These are phyloP conservation scores for Amylocystis lapponica DNA, from an alignment of 768 basidiomycete species.

Conservation along the genomic window DNA sequence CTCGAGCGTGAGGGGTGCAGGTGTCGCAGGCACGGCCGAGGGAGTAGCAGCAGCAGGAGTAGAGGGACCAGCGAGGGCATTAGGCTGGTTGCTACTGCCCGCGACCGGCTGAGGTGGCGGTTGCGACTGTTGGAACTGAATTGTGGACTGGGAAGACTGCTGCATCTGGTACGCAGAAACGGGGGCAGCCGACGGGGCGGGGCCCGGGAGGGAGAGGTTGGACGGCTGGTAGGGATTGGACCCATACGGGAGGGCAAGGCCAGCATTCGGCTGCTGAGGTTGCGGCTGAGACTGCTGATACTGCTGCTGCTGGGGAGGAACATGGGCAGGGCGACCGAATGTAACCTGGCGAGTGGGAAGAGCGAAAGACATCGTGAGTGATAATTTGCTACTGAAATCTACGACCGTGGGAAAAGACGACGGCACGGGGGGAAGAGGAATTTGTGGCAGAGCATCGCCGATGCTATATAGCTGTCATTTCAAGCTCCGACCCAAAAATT, in stretches of 20 bases:
- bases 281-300: constrained; percentile 38
- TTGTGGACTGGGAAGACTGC: constrained; percentile 12
- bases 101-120: constrained; percentile 17
- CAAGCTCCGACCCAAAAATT: constrained; percentile 17
- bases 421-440: constrained; percentile 4
- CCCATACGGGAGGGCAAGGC: constrained; percentile 49
- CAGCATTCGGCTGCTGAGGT: constrained; percentile 38
- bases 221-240: constrained; percentile 42
- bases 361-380: constrained; percentile 46
- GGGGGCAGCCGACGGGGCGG: constrained; percentile 45
- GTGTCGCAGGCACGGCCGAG: constrained; percentile 56
- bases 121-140: constrained; percentile 7
- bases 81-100: constrained; percentile 25
- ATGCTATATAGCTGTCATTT: constrained; percentile 12
- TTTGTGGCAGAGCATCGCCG: not conserved
- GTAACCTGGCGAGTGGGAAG: constrained; percentile 76
- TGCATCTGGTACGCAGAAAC: constrained; percentile 33
- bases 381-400: not conserved
- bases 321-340: constrained; percentile 57
- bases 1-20: constrained; percentile 74
- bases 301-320: constrained; percentile 27
- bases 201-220: constrained; percentile 44
- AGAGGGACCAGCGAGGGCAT: constrained; percentile 53
- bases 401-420: constrained; percentile 18
- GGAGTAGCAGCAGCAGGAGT: constrained; percentile 43